These are phyloP conservation scores for Epichloe gansuensis DNA, from an alignment of 2,329 filamentous ascomycete species.

Conservation along the genomic window DNA sequence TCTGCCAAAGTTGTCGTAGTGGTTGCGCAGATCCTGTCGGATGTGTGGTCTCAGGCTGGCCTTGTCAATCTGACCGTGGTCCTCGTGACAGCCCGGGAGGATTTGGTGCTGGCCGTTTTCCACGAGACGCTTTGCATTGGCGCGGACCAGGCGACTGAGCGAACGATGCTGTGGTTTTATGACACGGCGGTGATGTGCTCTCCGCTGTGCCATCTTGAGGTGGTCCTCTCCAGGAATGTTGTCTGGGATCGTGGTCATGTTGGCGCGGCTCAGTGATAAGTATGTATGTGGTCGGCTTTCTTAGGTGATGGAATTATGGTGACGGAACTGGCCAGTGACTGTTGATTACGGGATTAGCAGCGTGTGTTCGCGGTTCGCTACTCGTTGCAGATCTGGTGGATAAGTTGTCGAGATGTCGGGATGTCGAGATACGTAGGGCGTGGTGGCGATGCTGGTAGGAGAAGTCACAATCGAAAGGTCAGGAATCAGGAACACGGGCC, in stretches of 20 bases:
- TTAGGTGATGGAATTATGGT: not conserved
- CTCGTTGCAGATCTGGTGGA: too few species aligned
- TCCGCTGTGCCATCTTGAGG: not conserved
- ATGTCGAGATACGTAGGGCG: not conserved
- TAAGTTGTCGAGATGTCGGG: not conserved
- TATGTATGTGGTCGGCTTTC: not conserved
- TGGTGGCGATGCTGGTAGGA: not conserved
- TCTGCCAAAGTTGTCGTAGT: constrained; percentile 1
- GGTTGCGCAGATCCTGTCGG: constrained; percentile 5
- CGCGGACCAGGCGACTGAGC: constrained; percentile 18
- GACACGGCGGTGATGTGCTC: constrained; percentile 1
- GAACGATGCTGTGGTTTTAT: constrained; percentile 4
- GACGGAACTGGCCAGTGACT: too few species aligned
- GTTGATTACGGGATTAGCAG: not conserved
- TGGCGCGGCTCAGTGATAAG: not conserved
- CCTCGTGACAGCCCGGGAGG: constrained; percentile 4
- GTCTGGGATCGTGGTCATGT: not conserved
- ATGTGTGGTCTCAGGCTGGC: constrained; percentile 8
- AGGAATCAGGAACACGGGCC: too few species aligned
- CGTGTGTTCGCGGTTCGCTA: not conserved
- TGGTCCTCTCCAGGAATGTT: not conserved
- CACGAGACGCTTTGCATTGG: constrained; percentile 19
- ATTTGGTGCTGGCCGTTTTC: constrained; percentile 7
- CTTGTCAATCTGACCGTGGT: constrained; percentile 12
- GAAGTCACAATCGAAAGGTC: not conserved